Conservation (phyloP, 2,329 filamentous ascomycete genomes). For the Metarhizium sp. region DNA sequence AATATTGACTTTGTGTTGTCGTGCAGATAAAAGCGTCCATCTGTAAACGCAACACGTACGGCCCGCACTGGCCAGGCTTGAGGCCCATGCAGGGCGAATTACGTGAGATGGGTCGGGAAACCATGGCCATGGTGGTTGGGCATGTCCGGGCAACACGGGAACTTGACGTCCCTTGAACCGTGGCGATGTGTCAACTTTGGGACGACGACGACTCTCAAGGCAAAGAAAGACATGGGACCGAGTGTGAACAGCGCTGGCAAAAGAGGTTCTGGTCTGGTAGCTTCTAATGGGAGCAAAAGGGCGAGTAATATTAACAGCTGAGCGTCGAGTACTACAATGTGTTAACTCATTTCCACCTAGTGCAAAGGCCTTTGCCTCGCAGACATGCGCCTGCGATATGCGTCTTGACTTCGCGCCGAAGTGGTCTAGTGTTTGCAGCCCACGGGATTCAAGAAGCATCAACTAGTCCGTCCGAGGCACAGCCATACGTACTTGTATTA, state of each 20-base stretch:
- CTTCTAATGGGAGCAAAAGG: too few species aligned
- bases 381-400: too few species aligned
- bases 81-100: neutral
- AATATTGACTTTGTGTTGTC: neutral
- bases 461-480: neutral
- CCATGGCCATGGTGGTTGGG: neutral
- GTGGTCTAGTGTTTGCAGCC: too few species aligned
- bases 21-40: neutral
- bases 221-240: neutral
- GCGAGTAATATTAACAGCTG: too few species aligned
- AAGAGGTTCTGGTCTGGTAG: too few species aligned
- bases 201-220: neutral
- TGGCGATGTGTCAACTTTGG: neutral
- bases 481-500: neutral
- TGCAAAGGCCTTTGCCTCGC: too few species aligned
- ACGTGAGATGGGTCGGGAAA: neutral
- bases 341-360: too few species aligned
- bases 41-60: neutral
- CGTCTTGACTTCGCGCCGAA: too few species aligned
- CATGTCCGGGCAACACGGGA: neutral
- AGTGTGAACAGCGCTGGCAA: neutral
- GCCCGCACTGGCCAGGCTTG: too few species aligned
- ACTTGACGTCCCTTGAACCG: neutral
- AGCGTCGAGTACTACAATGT: too few species aligned
- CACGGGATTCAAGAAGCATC: too few species aligned